A percentile compares a stretch with the other conserved stretches of the same genome.
phyloP scores from a whole-genome alignment of 2,329 filamentous ascomycete genomes.

The Juglanconis sp. region DNA sequence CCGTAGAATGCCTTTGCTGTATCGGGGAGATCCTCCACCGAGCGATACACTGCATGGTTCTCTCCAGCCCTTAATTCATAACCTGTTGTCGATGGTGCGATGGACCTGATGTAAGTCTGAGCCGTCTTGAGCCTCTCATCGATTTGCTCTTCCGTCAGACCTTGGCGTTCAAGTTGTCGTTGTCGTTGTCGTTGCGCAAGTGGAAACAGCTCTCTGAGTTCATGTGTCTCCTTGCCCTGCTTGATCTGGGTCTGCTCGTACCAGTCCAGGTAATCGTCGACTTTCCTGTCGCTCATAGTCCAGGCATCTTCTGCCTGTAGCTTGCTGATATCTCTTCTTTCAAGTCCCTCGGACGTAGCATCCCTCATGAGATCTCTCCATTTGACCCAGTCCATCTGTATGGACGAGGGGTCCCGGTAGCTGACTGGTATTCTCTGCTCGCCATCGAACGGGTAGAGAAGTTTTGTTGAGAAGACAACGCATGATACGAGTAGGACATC shows the following conservation, averaged over 20 bases:
- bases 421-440: conserved; percentile 47
- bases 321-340: conserved; percentile 25
- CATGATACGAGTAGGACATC: conserved; percentile 71
- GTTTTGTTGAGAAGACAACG: conserved; percentile 72
- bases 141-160: conserved; percentile 24
- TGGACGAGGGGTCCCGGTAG: conserved; percentile 52
- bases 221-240: conserved; percentile 25
- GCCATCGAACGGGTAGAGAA: conserved; percentile 72
- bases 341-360: conserved; percentile 20
- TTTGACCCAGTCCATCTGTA: conserved; percentile 67
- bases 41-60: conserved; percentile 34
- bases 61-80: conserved; percentile 29
- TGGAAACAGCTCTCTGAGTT: conserved; percentile 33
- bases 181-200: conserved; percentile 20
- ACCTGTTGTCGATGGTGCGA: conserved; percentile 17
- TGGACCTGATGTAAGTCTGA: conserved; percentile 24
- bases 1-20: conserved; percentile 39
- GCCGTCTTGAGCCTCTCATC: conserved; percentile 22
- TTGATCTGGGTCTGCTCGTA: conserved; percentile 55
- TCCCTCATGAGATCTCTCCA: conserved; percentile 59
- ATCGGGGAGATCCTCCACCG: conserved; percentile 39
- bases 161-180: neutral
- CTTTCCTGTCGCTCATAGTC: conserved; percentile 52
- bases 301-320: conserved; percentile 28
- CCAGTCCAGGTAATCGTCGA: conserved; percentile 79